Percentiles rank a stretch among this genome's conserved stretches.
phyloP scores from a whole-genome alignment of 176 grass and related monocot genomes.

The Raddia distichophylla region DNA sequence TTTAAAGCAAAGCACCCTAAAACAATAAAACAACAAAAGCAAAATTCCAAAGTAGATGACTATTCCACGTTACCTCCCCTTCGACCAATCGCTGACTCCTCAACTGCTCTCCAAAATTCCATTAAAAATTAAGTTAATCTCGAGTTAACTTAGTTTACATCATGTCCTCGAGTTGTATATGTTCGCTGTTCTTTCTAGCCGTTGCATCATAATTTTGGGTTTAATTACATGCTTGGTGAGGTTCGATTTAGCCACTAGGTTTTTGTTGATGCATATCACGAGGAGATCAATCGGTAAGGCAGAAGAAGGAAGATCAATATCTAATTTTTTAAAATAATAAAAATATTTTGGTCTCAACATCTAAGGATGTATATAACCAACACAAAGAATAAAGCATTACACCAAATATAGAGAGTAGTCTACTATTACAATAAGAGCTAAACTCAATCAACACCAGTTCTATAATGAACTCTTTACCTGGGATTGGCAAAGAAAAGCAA shows the following conservation, averaged over 20 bases:
- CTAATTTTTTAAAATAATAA: too few relatives aligned
- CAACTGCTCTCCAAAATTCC: background rate
- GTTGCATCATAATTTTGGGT: background rate
- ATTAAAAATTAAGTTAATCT: background rate
- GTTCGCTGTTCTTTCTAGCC: background rate
- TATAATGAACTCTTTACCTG: too few relatives aligned
- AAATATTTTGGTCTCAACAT: too few relatives aligned
- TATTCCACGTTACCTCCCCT: background rate
- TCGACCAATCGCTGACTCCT: background rate
- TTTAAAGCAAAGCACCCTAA: background rate
- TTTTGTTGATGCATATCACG: background rate
- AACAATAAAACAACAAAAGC: background rate
- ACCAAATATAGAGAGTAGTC: too few relatives aligned
- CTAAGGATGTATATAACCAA: too few relatives aligned
- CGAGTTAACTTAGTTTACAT: background rate
- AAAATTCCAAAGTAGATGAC: background rate
- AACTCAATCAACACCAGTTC: too few relatives aligned
- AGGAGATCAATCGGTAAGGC: too few relatives aligned
- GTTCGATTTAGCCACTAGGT: background rate
- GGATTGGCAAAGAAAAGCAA: too few relatives aligned
- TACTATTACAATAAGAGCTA: too few relatives aligned
- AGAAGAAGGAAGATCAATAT: too few relatives aligned
- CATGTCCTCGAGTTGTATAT: background rate
- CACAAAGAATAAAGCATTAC: too few relatives aligned
- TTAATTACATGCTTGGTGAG: background rate